Evolutionary conservation across 257 asterid genomes (phyloP).

Genomic region (Linderniella brevidens): DNA sequence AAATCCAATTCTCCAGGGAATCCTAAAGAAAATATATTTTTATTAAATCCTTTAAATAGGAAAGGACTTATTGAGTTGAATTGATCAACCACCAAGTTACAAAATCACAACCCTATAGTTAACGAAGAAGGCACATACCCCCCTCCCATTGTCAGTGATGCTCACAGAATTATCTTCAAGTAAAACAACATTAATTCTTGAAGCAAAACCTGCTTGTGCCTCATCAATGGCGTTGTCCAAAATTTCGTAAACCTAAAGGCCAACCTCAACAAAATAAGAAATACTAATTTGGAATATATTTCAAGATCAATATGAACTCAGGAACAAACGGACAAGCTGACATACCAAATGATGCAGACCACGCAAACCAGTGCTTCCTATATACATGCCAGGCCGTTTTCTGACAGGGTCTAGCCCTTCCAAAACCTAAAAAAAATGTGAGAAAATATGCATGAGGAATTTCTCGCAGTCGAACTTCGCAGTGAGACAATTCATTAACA

Average conservation of each 20-base stretch:
- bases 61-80: background rate
- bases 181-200: conserved; percentile 62
- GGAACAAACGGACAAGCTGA: conserved; percentile 5
- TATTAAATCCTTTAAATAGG: conserved; percentile 1
- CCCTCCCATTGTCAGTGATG: conserved; percentile 91
- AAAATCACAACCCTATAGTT: background rate
- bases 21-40: conserved; percentile 6
- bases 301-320: background rate
- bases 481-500: conserved; percentile 2
- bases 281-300: background rate
- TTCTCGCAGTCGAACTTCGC: background rate
- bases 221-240: conserved; percentile 96
- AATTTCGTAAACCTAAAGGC: conserved; percentile 71
- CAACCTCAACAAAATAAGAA: conserved; percentile 13
- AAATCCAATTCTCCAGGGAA: too few species aligned
- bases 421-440: conserved; percentile 43
- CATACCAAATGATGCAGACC: conserved; percentile 92
- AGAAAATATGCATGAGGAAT: background rate
- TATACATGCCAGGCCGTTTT: conserved; percentile 93
- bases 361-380: conserved; percentile 89
- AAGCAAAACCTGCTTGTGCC: conserved; percentile 93
- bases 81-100: background rate
- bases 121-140: conserved; percentile 42
- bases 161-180: conserved; percentile 72
- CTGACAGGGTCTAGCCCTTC: conserved; percentile 95